Evolutionary conservation across 2,329 filamentous ascomycete genomes (phyloP).

Genomic region (Aspergillus fructus): DNA sequence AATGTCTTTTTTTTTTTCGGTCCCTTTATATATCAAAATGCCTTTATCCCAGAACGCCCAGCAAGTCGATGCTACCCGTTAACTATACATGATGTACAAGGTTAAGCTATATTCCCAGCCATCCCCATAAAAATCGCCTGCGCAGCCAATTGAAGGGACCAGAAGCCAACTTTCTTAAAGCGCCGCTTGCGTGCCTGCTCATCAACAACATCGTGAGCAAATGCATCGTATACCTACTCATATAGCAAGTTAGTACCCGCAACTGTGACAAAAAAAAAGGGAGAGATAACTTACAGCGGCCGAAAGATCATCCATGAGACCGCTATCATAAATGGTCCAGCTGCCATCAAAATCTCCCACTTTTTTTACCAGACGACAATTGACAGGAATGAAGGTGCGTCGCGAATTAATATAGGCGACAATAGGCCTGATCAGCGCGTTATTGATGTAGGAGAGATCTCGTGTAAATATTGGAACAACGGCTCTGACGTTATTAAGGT

Average conservation of each 20-base stretch:
- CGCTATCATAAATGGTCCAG: constrained; percentile 93
- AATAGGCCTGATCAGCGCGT: constrained; percentile 90
- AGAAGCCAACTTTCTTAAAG: constrained; percentile 94
- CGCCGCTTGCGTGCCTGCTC: constrained; percentile 81
- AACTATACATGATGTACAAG: constrained; percentile 22
- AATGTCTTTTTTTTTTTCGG: constrained; percentile 1
- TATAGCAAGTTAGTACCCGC: constrained; percentile 11
- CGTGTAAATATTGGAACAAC: constrained; percentile 89
- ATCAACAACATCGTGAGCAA: constrained; percentile 86
- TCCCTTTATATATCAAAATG: background rate
- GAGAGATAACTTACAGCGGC: constrained; percentile 61
- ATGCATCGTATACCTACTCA: constrained; percentile 78
- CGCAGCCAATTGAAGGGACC: constrained; percentile 88
- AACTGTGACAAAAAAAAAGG: background rate
- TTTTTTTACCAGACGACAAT: constrained; percentile 89
- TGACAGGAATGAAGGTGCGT: constrained; percentile 91
- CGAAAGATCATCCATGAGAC: constrained; percentile 88
- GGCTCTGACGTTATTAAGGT: constrained; percentile 92
- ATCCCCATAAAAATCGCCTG: constrained; percentile 95
- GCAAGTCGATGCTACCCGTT: constrained; percentile 5
- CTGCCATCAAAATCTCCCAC: constrained; percentile 87
- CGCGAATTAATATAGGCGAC: constrained; percentile 98
- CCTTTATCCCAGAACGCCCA: constrained; percentile 13
- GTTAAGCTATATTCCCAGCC: constrained; percentile 71
- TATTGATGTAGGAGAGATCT: constrained; percentile 93